Evolutionary conservation across 768 basidiomycete species (phyloP), one percentile per base, ranked within the genome.

Genomic region (Leccinum fibrillosum): DNA sequence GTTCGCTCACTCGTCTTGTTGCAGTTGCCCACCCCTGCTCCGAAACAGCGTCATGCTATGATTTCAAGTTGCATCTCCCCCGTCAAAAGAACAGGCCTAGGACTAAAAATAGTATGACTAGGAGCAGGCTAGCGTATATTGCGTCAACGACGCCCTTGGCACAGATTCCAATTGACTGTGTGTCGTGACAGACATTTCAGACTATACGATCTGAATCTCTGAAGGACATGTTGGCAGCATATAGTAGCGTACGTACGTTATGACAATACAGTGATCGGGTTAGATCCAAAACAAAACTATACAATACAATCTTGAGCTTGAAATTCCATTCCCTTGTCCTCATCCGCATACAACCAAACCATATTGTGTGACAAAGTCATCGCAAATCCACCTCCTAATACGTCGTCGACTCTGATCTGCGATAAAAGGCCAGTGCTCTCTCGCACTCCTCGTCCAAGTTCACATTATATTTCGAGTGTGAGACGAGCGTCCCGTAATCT

Each of bases 391-490:
- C 49, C 12, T 53, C 42, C 19, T 30, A 21, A 25, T 17, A 13
- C 19, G 45, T 61, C 23, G 28, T 58, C 53, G 34, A 15, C 13
- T 61, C 42, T 19, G 42, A 62, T 44, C 65, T 59, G 50, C n/a
- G 35, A 52, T 63, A 69, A 61, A 73, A 73, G 4, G 62, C 60
- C 39, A 69, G 9, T 0, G 71, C 69, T 21, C 71, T 61, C 34
- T 62, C 53, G 39, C 66, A 74, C 28, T 67, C 71, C 10, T 66
- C 59, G 44, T 72, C 61, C 15, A 71, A 64, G 32, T 62, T 56
- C 25, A 44, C 34, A n/a, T 10, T 57, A 49, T 66, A 71, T 3
- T 45, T 57, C 1, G 69, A 52, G 37, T 67, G 48, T 5, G 58
- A 9, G 25, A 71, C 17, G 10, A 61, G 26, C 3, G 49, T 64